These are phyloP conservation scores for Nothophoma quercina DNA, from an alignment of 2,329 filamentous ascomycete species.

Conservation along the genomic window DNA sequence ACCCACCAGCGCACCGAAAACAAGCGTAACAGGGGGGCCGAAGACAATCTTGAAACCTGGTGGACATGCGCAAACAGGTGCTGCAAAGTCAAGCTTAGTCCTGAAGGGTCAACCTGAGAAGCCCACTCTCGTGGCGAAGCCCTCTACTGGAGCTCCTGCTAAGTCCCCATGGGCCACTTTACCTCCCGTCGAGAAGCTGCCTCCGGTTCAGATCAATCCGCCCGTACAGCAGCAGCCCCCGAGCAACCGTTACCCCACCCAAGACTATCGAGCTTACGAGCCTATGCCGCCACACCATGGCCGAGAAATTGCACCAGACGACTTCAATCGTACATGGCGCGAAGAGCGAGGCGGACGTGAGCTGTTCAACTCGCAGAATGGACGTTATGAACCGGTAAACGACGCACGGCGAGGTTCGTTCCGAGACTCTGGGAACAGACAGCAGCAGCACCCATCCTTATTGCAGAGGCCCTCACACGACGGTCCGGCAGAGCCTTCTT, in stretches of 20 bases:
- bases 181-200: conserved; percentile 82
- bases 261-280: conserved; percentile 66
- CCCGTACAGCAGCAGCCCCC: conserved; percentile 52
- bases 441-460: conserved; percentile 72
- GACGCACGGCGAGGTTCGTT: conserved; percentile 74
- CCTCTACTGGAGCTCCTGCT: conserved; percentile 71
- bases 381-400: conserved; percentile 86
- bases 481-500: conserved; percentile 80
- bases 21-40: conserved; percentile 48
- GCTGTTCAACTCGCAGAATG: conserved; percentile 93
- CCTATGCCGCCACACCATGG: conserved; percentile 62
- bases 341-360: conserved; percentile 77
- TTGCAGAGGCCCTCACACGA: conserved; percentile 75
- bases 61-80: conserved; percentile 41
- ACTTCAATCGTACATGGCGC: conserved; percentile 87
- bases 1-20: conserved; percentile 43
- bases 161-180: conserved; percentile 93
- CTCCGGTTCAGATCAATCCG: conserved; percentile 71
- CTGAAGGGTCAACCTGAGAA: conserved; percentile 74
- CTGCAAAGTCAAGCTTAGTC: conserved; percentile 62
- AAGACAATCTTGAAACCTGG: conserved; percentile 61
- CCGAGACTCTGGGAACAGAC: conserved; percentile 73
- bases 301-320: conserved; percentile 91
- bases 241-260: conserved; percentile 58
- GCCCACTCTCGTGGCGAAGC: conserved; percentile 76